These are phyloP conservation scores for Fusarium sp. DNA, from an alignment of 2,329 filamentous ascomycete genomes.

Conservation along the genomic window DNA sequence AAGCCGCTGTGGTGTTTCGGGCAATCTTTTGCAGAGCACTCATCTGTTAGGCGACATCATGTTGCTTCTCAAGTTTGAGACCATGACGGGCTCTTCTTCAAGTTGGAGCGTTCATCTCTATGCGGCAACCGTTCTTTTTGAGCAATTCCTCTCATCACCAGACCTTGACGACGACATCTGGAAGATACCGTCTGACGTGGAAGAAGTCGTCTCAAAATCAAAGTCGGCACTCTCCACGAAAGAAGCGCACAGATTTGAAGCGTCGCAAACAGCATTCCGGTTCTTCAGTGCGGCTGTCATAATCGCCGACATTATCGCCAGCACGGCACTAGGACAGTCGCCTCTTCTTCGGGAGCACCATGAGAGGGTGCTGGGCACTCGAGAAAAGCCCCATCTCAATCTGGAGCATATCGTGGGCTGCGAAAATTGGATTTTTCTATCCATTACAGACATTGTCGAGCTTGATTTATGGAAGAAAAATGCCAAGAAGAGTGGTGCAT, in stretches of 20 bases:
- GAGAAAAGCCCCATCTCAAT: background rate
- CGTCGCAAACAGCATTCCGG: slow-evolving; percentile 51
- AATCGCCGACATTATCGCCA: slow-evolving; percentile 32
- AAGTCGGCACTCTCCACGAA: background rate
- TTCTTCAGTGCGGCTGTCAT: slow-evolving; percentile 52
- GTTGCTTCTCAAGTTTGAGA: slow-evolving; percentile 9
- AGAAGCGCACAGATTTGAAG: background rate
- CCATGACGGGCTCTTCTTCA: background rate
- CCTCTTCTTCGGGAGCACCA: background rate
- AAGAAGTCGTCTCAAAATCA: background rate
- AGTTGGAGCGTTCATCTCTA: slow-evolving; percentile 1
- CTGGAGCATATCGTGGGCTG: slow-evolving; percentile 7
- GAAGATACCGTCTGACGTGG: background rate
- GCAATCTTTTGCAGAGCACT: slow-evolving; percentile 2
- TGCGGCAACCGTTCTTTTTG: background rate
- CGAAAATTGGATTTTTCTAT: slow-evolving; percentile 12
- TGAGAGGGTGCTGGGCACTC: background rate
- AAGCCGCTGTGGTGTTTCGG: background rate
- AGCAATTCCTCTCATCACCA: background rate
- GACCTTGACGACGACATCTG: background rate
- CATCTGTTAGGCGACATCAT: slow-evolving; percentile 2
- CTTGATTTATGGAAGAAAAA: slow-evolving; percentile 13
- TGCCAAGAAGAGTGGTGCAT: background rate
- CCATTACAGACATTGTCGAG: background rate
- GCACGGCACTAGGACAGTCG: background rate